phyloP scores from a whole-genome alignment of 2,329 filamentous ascomycete species.

The Zasmidium citrigriseum region DNA sequence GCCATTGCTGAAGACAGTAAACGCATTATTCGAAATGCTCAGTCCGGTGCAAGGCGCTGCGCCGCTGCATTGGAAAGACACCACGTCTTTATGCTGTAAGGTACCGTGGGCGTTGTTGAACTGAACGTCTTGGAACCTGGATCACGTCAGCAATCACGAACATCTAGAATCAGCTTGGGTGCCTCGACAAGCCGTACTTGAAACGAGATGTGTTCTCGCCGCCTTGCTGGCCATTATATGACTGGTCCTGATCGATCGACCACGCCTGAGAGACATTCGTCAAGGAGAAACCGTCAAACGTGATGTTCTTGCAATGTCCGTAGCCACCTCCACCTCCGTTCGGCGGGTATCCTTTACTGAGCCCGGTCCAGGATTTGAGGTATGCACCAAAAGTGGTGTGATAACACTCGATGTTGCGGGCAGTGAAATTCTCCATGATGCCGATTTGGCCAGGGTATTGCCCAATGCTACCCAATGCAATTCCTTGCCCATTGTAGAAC shows the following conservation, averaged over 20 bases:
- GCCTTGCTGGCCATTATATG: neutral
- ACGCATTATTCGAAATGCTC: constrained; percentile 9
- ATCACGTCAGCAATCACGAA: no score
- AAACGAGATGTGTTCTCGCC: neutral
- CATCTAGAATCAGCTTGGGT: neutral
- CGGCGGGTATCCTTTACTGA: constrained; percentile 49
- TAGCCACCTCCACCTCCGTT: constrained; percentile 59
- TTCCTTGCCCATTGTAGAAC: constrained; percentile 52
- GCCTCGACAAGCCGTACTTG: neutral
- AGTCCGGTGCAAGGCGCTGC: constrained; percentile 29
- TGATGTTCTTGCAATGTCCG: neutral
- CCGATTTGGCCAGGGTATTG: constrained; percentile 38
- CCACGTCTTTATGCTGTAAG: constrained; percentile 17
- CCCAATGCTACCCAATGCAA: constrained; percentile 50
- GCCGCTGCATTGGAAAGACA: constrained; percentile 31
- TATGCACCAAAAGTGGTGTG: constrained; percentile 8
- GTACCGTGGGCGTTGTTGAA: neutral
- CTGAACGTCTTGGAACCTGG: neutral
- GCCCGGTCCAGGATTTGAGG: constrained; percentile 60
- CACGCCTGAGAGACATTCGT: neutral
- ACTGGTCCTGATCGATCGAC: neutral
- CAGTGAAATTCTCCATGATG: constrained; percentile 51
- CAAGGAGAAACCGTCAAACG: neutral
- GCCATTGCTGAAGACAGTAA: constrained; percentile 6
- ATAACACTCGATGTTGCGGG: constrained; percentile 42